Base-by-base conservation (phyloP, 1,139 yeast genomes). In the Nakaseomyces glabratus region DNA sequence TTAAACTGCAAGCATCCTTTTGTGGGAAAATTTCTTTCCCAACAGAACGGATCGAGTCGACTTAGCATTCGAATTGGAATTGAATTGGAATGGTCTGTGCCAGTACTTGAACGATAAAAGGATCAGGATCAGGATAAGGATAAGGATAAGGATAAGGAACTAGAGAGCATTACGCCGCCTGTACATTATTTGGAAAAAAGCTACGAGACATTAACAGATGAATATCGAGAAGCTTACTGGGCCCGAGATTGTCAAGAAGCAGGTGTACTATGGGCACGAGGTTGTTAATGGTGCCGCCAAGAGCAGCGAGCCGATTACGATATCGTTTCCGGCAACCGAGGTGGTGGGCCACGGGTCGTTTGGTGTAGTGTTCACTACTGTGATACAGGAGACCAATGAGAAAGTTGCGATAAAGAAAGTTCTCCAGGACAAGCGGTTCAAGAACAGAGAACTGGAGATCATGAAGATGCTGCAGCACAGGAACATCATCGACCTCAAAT, bases 271-370 rank as follows among this genome's bases (percentile, higher is more conserved):
- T 22, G 31, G 31, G 21, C 35, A 33, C 13, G 32, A 24, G 11
- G 20, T 16, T 14, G 5, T 15, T n/a, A n/a, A 18, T 11, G 29
- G 13, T 4, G 28, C 12, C 20, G 20, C 12, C 11, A 18, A 18
- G 10, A 31, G 12, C n/a, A 11, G 24, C 11, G 24, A 17, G 14
- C 48, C 59, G 25, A 51, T 57, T 24, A 44, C 48, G 31, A 60
- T 61, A 15, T 49, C 61, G n/a, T 57, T 57, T 31, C 61, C 62
- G 5, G 51, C 55, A 13, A 51, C 63, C 1, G 60, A 82, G 51
- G 88, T 88, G 69, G 94, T 88, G 35, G 98, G 98, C 12, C 94
- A 85, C 60, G 98, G 98, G 11, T 86, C 97, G 14, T 90, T 90
- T 65, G 98, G 98, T 4, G 90, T 86, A 21, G 98, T 90, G 19